Evolutionary conservation across 352 stramenopile species (phyloP), one percentile per base, ranked within the genome.

Genomic region (Phytophthora pseudosyringae): DNA sequence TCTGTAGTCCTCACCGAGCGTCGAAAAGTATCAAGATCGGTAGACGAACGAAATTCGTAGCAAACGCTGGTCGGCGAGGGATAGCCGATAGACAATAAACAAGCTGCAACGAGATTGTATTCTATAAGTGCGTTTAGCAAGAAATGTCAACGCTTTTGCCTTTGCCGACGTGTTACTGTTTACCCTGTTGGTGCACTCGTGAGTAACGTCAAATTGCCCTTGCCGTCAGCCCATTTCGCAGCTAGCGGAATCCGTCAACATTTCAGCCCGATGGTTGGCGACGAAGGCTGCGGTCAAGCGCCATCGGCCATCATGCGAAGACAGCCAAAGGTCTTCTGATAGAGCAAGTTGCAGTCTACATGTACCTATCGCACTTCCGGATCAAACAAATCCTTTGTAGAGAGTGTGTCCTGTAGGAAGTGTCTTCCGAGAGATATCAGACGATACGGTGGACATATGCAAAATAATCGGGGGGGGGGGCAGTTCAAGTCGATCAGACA

Each of bases 61-160:
- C 21, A 12, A 40, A 39, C 21, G 25, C 29, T 67, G 44, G 47
- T 53, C 45, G 48, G 47, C 28, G 41, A 62, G 33, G 12, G 35
- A 51, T 41, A 64, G 38, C 32, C 43, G 38, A 52, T 65, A 65
- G 57, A 60, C 53, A 69, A 72, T 64, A 60, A 62, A 69, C 58
- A 65, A 36, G 29, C 41, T 71, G 63, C 63, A 66, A 66, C 21
- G 41, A 57, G 38, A 54, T 64, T 71, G 56, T 57, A 66, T 60
- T 66, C 15, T 64, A 60, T 43, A 35, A 48, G 21, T 48, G 15
- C 25, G 8, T 36, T 44, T 26, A 29, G 28, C 18, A 8, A 28
- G 29, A 31, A 16, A 41, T 55, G 50, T 36, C 16, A 12, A 31
- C 8, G 18, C 36, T 15, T 7, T 2, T 58, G 21, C 21, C 21